A percentile compares a stretch with the other conserved stretches of the same genome.
Conservation (phyloP, 1,139 yeast species). For the Magnusiomyces clavatus region DNA sequence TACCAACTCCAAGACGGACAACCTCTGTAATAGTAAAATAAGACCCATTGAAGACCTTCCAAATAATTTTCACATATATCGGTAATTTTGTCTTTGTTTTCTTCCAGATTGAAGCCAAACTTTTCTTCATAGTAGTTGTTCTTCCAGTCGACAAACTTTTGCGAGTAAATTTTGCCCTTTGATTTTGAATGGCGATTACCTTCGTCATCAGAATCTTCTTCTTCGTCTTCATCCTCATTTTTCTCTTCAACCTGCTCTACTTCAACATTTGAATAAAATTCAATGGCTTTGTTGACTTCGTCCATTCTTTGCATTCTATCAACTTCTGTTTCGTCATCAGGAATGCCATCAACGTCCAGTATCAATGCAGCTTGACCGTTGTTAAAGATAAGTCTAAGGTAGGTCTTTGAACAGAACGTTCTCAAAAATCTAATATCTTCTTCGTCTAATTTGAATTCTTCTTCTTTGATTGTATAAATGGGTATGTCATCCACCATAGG, state of each 20-base stretch:
- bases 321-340: slow-evolving; percentile 57
- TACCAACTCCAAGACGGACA: slow-evolving; percentile 96
- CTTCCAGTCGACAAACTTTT: slow-evolving; percentile 76
- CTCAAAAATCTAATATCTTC: slow-evolving; percentile 26
- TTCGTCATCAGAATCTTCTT: slow-evolving; percentile 31
- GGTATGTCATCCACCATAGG: slow-evolving; percentile 12
- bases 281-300: slow-evolving; percentile 17
- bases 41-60: slow-evolving; percentile 95
- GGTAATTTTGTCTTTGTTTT: slow-evolving; percentile 41
- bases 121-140: slow-evolving; percentile 73
- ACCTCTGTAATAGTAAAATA: slow-evolving; percentile 82
- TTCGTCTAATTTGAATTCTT: slow-evolving; percentile 12
- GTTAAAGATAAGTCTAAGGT: slow-evolving; percentile 22
- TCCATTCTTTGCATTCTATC: slow-evolving; percentile 32
- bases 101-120: slow-evolving; percentile 51
- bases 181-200: too few relatives aligned
- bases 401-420: slow-evolving; percentile 23
- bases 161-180: slow-evolving; percentile 48
- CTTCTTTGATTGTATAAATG: slow-evolving; percentile 12
- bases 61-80: slow-evolving; percentile 73
- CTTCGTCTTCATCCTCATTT: slow-evolving; percentile 50
- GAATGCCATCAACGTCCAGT: slow-evolving; percentile 66
- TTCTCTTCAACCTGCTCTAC: slow-evolving; percentile 24
- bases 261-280: slow-evolving; percentile 1
- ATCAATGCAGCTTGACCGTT: slow-evolving; percentile 17